Percentiles rank a stretch among this genome's conserved stretches.
Conservation (phyloP, 108 stramenopile species). For the Nitzschia sp. region DNA sequence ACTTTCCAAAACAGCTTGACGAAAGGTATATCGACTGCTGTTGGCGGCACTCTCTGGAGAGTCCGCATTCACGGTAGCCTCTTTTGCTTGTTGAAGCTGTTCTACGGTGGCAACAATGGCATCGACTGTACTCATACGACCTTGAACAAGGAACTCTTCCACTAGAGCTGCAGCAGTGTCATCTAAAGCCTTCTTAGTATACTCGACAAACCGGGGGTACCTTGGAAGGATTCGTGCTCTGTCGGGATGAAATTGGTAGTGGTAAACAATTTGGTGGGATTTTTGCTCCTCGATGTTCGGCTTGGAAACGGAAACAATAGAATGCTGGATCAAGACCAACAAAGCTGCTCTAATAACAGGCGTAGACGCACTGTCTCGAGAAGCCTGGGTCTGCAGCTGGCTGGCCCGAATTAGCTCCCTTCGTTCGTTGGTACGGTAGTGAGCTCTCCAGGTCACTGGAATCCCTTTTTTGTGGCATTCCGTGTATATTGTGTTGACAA, state of each 20-base stretch:
- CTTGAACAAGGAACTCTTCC: constrained; percentile 57
- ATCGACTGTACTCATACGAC: constrained; percentile 66
- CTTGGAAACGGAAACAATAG: constrained; percentile 51
- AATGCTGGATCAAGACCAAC: constrained; percentile 72
- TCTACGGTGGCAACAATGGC: constrained; percentile 52
- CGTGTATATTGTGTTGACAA: constrained; percentile 39
- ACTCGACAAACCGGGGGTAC: constrained; percentile 69
- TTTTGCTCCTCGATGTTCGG: background rate
- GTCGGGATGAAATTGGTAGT: constrained; percentile 54
- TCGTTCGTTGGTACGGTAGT: constrained; percentile 31
- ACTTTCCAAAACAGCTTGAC: constrained; percentile 46
- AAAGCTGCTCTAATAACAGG: constrained; percentile 63
- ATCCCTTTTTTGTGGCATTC: constrained; percentile 36
- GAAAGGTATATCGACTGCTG: constrained; percentile 31
- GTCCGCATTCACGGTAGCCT: constrained; percentile 8
- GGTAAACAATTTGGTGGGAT: constrained; percentile 24
- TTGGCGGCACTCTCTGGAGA: constrained; percentile 4
- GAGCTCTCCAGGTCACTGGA: background rate
- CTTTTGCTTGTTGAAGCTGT: constrained; percentile 24
- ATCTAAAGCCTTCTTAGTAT: constrained; percentile 46
- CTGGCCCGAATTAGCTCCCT: constrained; percentile 22
- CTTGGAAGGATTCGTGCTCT: constrained; percentile 56
- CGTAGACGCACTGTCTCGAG: constrained; percentile 25
- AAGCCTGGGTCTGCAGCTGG: constrained; percentile 17
- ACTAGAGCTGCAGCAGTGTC: constrained; percentile 60